Conservation (phyloP, 208 protist genomes). For the Leishmania amazonensis region DNA sequence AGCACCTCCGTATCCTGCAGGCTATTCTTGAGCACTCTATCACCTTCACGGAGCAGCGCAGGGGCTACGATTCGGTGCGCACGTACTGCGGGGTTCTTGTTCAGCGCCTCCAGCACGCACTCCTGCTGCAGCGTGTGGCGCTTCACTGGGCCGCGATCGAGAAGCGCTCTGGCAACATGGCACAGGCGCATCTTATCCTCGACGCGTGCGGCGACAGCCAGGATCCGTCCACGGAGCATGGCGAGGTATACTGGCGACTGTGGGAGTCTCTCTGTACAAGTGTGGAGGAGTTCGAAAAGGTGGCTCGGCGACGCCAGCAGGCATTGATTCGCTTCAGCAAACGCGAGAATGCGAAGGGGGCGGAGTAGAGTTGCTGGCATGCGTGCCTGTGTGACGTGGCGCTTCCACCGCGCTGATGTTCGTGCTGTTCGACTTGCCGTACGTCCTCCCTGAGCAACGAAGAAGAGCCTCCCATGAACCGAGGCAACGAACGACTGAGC, state of each 20-base stretch:
- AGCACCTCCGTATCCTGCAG: slow-evolving; percentile 39
- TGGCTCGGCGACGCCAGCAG: slow-evolving; percentile 66
- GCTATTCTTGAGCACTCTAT: slow-evolving; percentile 62
- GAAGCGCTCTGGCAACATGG: slow-evolving; percentile 52
- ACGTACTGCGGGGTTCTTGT: slow-evolving; percentile 49
- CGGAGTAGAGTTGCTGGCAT: neutral
- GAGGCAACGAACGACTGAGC: neutral
- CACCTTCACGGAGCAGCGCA: slow-evolving; percentile 39
- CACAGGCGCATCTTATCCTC: slow-evolving; percentile 61
- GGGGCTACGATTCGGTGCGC: slow-evolving; percentile 50
- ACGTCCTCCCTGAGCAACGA: neutral
- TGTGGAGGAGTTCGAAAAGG: slow-evolving; percentile 64
- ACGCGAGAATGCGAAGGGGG: neutral
- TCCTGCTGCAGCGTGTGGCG: slow-evolving; percentile 63
- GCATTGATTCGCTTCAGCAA: slow-evolving; percentile 47
- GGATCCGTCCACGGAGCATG: slow-evolving; percentile 53
- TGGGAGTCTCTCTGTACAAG: slow-evolving; percentile 77
- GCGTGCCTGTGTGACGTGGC: neutral
- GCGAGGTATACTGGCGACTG: slow-evolving; percentile 67
- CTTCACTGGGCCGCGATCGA: slow-evolving; percentile 84
- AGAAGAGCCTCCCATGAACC: neutral
- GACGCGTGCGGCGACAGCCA: slow-evolving; percentile 76
- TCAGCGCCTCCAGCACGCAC: slow-evolving; percentile 23
- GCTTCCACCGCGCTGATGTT: neutral
- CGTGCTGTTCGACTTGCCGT: neutral